Percentiles rank a stretch among this genome's conserved stretches.
phyloP scores from a whole-genome alignment of 164 flowering plant species.

The Vitis cinerea region DNA sequence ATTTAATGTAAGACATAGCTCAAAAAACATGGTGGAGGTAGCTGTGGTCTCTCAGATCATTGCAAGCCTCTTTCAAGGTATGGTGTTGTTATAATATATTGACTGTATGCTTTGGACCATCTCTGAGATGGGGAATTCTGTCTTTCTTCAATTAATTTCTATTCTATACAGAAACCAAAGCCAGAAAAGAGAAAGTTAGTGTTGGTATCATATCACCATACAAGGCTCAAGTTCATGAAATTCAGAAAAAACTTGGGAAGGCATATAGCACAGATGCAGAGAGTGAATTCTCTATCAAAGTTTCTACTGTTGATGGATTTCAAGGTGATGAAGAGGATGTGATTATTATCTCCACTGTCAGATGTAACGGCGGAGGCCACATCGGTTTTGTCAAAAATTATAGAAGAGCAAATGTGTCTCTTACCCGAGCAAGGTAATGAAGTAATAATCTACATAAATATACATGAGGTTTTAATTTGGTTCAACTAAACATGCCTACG shows the following conservation, averaged over 20 bases:
- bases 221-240: constrained; percentile 23
- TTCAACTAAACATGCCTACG: too few species aligned
- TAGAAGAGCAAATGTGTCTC: background rate
- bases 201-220: constrained; percentile 32
- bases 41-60: background rate
- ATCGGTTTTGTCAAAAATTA: constrained; percentile 5
- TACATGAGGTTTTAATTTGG: too few species aligned
- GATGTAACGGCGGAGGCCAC: constrained; percentile 16
- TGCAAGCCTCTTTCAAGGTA: background rate
- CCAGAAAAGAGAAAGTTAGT: constrained; percentile 15
- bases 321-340: constrained; percentile 36
- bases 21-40: background rate
- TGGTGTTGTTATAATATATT: too few species aligned
- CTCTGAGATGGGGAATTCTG: too few species aligned
- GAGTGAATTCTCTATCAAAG: constrained; percentile 9
- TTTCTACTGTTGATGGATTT: constrained; percentile 21
- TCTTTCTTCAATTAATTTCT: too few species aligned
- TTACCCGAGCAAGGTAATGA: too few species aligned
- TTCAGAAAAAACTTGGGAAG: constrained; percentile 13
- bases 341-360: constrained; percentile 40
- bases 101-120: too few species aligned
- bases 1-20: background rate
- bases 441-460: background rate
- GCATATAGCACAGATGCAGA: background rate
- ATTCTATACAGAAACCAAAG: background rate